These are phyloP conservation scores for Eutrema yunnanense DNA, from an alignment of 345 rosid species.

Conservation along the genomic window DNA sequence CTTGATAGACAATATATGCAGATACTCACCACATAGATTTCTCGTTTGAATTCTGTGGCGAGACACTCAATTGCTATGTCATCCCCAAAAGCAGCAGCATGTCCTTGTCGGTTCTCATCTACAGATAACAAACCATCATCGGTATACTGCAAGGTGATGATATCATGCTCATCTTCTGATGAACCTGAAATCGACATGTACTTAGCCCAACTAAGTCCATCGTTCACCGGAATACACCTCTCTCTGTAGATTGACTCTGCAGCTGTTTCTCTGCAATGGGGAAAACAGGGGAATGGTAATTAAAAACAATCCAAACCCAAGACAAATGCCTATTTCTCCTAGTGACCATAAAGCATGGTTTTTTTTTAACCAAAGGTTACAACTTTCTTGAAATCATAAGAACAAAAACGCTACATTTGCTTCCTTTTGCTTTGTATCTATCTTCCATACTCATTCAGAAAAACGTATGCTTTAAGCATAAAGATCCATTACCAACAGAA, in stretches of 20 bases:
- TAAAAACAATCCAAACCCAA: background rate
- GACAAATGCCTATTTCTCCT: background rate
- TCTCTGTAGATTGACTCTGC: constrained; percentile 92
- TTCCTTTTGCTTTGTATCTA: background rate
- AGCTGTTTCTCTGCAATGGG: constrained; percentile 70
- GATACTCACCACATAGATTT: constrained; percentile 73
- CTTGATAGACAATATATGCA: background rate
- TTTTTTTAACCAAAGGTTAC: too few species aligned
- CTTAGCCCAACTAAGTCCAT: constrained; percentile 84
- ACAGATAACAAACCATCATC: constrained; percentile 91
- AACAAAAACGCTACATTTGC: background rate
- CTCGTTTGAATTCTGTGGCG: constrained; percentile 92
- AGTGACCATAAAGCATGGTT: too few species aligned
- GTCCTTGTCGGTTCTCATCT: constrained; percentile 82
- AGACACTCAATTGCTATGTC: constrained; percentile 95
- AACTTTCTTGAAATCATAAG: too few species aligned
- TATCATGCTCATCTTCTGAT: constrained; percentile 79
- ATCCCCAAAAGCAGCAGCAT: constrained; percentile 97
- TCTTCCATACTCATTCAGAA: background rate
- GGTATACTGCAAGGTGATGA: constrained; percentile 83
- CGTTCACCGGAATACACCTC: constrained; percentile 82
- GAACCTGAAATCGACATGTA: constrained; percentile 96
- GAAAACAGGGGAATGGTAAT: background rate
- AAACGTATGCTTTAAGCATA: background rate
- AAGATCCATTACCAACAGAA: background rate